Base-by-base conservation (phyloP, 495 filamentous ascomycete species). In the Talaromyces proteolyticus region DNA sequence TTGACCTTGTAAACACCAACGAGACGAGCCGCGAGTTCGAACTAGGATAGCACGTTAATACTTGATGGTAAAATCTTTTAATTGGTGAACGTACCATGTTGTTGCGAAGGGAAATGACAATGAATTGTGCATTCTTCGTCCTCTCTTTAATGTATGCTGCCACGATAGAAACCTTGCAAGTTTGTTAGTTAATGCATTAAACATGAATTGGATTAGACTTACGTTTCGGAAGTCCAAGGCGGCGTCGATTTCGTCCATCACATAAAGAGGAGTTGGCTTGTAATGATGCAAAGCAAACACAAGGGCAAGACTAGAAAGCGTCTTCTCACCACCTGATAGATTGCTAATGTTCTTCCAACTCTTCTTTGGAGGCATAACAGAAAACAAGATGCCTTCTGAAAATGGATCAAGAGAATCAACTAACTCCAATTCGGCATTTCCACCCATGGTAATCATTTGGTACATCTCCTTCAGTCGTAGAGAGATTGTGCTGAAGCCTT, bases 381-480 rank as follows among this genome's bases (percentile, higher is more conserved):
- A 88, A 68, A 98, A 98, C 29, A 96, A 66, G 50, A 98, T 97
- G 6, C 93, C 93, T 62, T 98, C 93, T 4, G 88, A 89, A 74
- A 98, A 98, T 3, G 93, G 93, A 66, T 98, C 93, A 3, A 98
- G 73, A 1, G 83, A 89, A 67, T 98, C 93, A 18, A 98, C 93
- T 22, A 98, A 82, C 64, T 98, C 93, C 12, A 98, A 76, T 73
- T 97, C 94, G 6, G 93, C 93, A 59, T 98, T 98, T 38, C 93
- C 93, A 53, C 93, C 93, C 93, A 98, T 98, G 22, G 93, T 98
- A 67, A 98, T 98, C 93, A 98, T 96, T 67, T 97, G 93, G 71
- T 98, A 98, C 93, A 98, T 98, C 66, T 98, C 93, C 73, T 98
- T 98, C 47, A 98, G 74, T 2, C 92, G 85, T 18, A 96, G 72